phyloP scores from a whole-genome alignment of 768 basidiomycete genomes.

The Agrocybe chaxingu region DNA sequence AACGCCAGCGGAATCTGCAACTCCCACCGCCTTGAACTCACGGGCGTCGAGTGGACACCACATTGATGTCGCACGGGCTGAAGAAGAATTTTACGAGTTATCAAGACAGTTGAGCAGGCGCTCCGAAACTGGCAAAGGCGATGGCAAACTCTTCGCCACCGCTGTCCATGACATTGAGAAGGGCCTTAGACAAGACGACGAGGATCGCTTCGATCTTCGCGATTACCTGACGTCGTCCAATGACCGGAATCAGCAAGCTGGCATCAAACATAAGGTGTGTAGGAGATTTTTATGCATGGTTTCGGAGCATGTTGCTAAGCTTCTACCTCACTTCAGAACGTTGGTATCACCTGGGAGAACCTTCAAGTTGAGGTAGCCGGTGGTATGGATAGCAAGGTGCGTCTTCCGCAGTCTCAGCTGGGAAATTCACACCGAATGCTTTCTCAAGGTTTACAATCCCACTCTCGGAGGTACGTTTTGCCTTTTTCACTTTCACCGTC shows the following conservation, averaged over 20 bases:
- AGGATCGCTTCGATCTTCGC: constrained; percentile 54
- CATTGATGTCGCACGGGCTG: constrained; percentile 48
- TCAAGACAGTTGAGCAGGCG: constrained; percentile 37
- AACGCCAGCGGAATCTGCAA: too few relatives aligned
- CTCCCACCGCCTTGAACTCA: too few relatives aligned
- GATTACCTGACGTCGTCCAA: constrained; percentile 68
- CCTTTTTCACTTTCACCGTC: neutral
- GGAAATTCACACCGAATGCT: neutral
- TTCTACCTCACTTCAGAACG: constrained; percentile 37
- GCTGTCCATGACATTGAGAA: constrained; percentile 40
- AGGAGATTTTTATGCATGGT: neutral
- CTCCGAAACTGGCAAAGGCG: constrained; percentile 19
- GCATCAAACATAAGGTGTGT: constrained; percentile 61
- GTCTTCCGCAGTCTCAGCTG: neutral
- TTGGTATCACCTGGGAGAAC: constrained; percentile 73
- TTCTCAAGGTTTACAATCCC: constrained; percentile 45
- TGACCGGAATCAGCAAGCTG: constrained; percentile 60
- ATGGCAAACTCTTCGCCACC: constrained; percentile 25
- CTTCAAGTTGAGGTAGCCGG: constrained; percentile 62
- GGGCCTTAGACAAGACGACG: constrained; percentile 20
- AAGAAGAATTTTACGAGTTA: constrained; percentile 54
- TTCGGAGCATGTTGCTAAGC: neutral
- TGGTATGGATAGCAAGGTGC: constrained; percentile 56
- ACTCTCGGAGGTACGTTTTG: constrained; percentile 56
- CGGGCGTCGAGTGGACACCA: constrained; percentile 21